Evolutionary conservation across 23 red algal genomes (phyloP).

Genomic region (Agarophyton chilense): DNA sequence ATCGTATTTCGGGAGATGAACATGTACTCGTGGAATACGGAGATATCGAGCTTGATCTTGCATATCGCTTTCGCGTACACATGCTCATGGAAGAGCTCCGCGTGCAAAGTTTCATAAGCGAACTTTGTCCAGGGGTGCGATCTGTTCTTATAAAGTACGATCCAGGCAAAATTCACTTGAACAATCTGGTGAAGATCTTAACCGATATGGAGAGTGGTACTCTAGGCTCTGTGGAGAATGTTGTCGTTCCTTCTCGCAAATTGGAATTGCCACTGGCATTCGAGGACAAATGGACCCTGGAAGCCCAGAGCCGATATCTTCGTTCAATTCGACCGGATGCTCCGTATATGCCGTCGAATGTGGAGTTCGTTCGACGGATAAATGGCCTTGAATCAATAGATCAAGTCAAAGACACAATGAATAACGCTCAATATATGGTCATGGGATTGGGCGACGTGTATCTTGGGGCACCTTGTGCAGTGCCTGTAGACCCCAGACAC

Average conservation of each 20-base stretch:
- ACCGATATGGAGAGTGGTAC: conserved; percentile 60
- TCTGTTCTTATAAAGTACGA: conserved; percentile 66
- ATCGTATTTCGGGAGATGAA: conserved; percentile 76
- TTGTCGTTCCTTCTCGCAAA: conserved; percentile 48
- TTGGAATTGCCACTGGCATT: conserved; percentile 68
- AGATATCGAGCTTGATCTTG: conserved; percentile 67
- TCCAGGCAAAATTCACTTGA: conserved; percentile 49
- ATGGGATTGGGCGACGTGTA: conserved; percentile 84
- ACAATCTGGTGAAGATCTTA: conserved; percentile 16
- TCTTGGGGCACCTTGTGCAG: conserved; percentile 74
- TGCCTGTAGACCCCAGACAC: conserved; percentile 67
- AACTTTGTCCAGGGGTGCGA: conserved; percentile 78
- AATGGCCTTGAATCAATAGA: conserved; percentile 59
- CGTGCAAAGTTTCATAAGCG: conserved; percentile 2
- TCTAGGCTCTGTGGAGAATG: conserved; percentile 59
- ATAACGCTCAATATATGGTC: conserved; percentile 68
- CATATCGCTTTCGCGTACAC: conserved; percentile 69
- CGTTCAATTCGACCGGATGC: conserved; percentile 70
- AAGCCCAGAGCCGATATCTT: conserved; percentile 54
- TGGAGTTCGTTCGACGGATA: conserved; percentile 82
- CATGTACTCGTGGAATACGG: conserved; percentile 76
- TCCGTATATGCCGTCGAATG: conserved; percentile 80
- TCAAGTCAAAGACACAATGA: conserved; percentile 49
- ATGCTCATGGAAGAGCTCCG: conserved; percentile 75
- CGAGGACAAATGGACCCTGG: conserved; percentile 64